Conservation (phyloP, 306 rosid genomes). For the Astragalus membranaceus region DNA sequence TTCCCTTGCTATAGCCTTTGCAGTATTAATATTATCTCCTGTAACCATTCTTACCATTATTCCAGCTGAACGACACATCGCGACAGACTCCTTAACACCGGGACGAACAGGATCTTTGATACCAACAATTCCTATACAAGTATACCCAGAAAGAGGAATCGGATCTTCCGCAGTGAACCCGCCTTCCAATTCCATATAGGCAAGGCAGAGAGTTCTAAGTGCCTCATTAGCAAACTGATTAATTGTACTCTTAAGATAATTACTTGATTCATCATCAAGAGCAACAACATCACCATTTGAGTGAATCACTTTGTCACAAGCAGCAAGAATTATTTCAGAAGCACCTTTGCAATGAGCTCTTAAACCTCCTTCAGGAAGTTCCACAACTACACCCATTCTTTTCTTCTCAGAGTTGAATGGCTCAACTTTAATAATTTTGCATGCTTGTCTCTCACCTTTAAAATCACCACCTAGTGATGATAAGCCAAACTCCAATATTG, state of each 20-base stretch:
- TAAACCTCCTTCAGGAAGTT: conserved; percentile 58
- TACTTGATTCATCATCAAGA: conserved; percentile 50
- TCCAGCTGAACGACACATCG: conserved; percentile 82
- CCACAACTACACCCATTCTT: conserved; percentile 81
- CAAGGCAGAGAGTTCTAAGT: conserved; percentile 88
- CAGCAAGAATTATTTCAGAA: conserved; percentile 77
- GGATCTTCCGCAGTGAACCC: conserved; percentile 45
- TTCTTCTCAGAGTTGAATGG: conserved; percentile 91
- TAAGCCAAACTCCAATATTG: conserved; percentile 71
- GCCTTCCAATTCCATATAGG: conserved; percentile 59
- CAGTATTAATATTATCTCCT: conserved; percentile 85
- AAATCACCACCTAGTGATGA: conserved; percentile 73
- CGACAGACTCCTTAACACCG: conserved; percentile 91
- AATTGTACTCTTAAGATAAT: conserved; percentile 46
- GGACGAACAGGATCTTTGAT: conserved; percentile 99
- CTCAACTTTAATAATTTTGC: conserved; percentile 65
- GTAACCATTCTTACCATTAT: conserved; percentile 89
- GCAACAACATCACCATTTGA: conserved; percentile 62
- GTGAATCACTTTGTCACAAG: conserved; percentile 70
- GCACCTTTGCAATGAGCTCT: conserved; percentile 93
- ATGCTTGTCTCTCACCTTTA: conserved; percentile 53
- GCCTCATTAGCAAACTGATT: conserved; percentile 83
- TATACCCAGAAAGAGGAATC: conserved; percentile 78
- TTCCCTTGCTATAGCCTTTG: conserved; percentile 95
- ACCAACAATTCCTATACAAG: conserved; percentile 84